phyloP scores from a whole-genome alignment of 805 yeast genomes.

The Limtongia smithiae region DNA sequence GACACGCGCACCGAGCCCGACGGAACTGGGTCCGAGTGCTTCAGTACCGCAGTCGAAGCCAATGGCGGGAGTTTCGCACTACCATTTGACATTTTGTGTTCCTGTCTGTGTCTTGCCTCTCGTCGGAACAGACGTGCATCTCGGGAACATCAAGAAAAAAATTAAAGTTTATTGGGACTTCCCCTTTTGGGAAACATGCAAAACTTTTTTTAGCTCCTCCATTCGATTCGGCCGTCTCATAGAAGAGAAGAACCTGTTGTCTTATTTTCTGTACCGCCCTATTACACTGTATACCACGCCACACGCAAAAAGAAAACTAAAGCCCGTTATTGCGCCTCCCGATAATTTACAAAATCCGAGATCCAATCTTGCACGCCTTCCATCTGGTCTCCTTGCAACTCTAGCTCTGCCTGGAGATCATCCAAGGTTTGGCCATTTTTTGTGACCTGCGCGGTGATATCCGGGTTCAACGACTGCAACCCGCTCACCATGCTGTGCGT shows the following conservation, averaged over 20 bases:
- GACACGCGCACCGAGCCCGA: constrained; percentile 70
- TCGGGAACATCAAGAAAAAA: no score
- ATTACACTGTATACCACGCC: no score
- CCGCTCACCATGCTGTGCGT: no score
- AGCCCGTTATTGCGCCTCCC: no score
- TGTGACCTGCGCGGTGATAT: background rate
- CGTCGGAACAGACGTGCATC: background rate
- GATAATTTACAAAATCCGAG: background rate
- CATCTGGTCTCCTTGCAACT: constrained; percentile 30
- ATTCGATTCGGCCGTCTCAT: no score
- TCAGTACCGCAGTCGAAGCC: constrained; percentile 88
- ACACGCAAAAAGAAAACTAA: no score
- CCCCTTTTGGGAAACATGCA: background rate
- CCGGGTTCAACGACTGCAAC: no score
- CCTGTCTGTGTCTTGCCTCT: background rate
- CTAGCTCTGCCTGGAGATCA: constrained; percentile 28
- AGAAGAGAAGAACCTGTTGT: no score
- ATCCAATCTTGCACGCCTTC: constrained; percentile 35
- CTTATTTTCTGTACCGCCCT: no score
- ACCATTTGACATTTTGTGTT: background rate
- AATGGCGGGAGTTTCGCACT: constrained; percentile 33
- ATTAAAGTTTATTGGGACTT: background rate
- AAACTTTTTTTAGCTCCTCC: no score
- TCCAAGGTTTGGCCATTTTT: constrained; percentile 24
- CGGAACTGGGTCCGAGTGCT: constrained; percentile 81